These are phyloP conservation scores for Podaxis mareebaensis DNA, from an alignment of 768 basidiomycete genomes.

Conservation along the genomic window DNA sequence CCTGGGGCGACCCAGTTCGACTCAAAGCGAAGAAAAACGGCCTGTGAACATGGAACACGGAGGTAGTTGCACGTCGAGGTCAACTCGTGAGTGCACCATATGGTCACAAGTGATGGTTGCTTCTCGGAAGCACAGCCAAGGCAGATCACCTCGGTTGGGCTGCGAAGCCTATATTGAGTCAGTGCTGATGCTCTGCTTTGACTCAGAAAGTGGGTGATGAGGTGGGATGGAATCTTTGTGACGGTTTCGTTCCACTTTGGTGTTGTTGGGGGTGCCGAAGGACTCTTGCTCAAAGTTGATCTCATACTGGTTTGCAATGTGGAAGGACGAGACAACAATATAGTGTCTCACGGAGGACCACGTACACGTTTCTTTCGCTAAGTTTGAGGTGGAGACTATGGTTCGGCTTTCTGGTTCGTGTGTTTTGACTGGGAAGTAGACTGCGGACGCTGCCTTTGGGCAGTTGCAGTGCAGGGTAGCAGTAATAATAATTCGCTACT, in stretches of 20 bases:
- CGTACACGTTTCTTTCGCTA: neutral
- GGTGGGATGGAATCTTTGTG: neutral
- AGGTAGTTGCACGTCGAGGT: neutral
- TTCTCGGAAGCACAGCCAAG: conserved; percentile 4
- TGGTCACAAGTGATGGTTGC: conserved; percentile 12
- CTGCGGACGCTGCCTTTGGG: neutral
- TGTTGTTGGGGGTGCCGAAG: neutral
- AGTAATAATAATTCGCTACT: neutral
- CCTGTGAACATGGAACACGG: conserved; percentile 8
- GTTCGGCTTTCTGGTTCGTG: neutral
- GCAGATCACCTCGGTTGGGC: neutral
- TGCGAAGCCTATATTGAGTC: neutral
- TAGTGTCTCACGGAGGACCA: neutral
- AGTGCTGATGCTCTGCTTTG: neutral
- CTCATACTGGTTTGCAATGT: neutral
- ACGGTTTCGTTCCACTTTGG: neutral
- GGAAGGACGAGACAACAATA: neutral
- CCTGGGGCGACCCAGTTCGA: conserved; percentile 2
- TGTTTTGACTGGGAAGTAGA: neutral
- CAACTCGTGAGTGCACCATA: neutral
- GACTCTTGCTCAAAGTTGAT: neutral
- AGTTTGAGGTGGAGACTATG: neutral
- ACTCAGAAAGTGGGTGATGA: neutral
- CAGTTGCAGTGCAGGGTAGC: neutral
- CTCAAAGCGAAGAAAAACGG: neutral